phyloP scores from a whole-genome alignment of 2,329 filamentous ascomycete genomes.

The Aspergillus caelatus region DNA sequence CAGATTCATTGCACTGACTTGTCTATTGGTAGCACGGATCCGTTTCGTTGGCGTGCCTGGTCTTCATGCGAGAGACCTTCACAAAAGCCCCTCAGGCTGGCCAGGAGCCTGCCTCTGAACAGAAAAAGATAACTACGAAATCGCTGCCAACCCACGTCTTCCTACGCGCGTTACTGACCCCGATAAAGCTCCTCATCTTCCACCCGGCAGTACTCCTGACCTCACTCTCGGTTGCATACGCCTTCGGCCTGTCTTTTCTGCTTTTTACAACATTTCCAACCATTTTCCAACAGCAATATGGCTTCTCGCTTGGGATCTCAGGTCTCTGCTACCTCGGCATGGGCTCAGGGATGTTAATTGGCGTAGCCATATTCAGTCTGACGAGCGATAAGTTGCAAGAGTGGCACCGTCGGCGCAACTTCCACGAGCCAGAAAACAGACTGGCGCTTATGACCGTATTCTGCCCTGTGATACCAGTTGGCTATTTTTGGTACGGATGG shows the following conservation, averaged over 20 bases:
- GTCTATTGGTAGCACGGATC: background rate
- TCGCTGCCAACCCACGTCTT: background rate
- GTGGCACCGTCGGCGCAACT: background rate
- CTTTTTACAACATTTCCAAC: background rate
- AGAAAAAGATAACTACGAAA: no score
- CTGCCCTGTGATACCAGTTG: background rate
- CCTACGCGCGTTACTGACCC: background rate
- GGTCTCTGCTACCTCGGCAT: background rate
- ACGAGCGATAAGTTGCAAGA: background rate
- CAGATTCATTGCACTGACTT: no score
- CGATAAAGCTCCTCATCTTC: background rate
- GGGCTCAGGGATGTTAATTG: background rate
- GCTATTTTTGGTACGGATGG: background rate
- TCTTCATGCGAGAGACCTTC: background rate
- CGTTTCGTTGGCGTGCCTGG: background rate
- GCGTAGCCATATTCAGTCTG: background rate
- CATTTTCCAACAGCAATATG: background rate
- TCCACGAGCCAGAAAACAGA: background rate
- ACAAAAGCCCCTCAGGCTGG: background rate
- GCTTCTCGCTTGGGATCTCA: background rate
- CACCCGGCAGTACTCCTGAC: background rate
- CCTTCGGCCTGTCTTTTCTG: background rate
- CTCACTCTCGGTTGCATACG: background rate
- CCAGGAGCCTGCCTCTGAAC: no score
- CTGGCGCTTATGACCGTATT: background rate